Evolutionary conservation across 2,329 filamentous ascomycete species (phyloP), one percentile per base, ranked within the genome.

Genomic region (Zopfia rhizophila): DNA sequence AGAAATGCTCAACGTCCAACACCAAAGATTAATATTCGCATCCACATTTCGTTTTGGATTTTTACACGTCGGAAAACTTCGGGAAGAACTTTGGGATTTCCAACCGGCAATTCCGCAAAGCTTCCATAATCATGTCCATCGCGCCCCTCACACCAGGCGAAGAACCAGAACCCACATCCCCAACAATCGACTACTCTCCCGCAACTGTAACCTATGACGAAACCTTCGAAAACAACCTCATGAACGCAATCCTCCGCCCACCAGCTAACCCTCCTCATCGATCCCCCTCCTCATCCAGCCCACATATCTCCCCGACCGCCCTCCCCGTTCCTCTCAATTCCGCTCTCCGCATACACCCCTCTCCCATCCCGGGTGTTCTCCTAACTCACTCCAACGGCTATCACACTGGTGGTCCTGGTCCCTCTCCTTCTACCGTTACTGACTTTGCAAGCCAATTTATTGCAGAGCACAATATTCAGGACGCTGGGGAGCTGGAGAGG

Each of bases 351-450:
- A 73, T 69, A 10, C 72, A 74, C 60, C 55, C 70, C 25, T 73
- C 69, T 18, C 66, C 70, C 6, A 62, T 79, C n/a, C 70, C 75
- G 0, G 75, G 75, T 21, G 48, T 79, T 10, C 64, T 65, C 23
- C 69, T 79, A 40, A 79, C 77, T 0, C 76, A 79, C 49, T 65
- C 66, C 2, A 69, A 72, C 7, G 77, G 77, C n/a, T 76, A 75
- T 31, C 63, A 77, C 19, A 75, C 77, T 31, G 77, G 77, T n/a
- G 77, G 77, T 1, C 75, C 74, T 1, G 74, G 74, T 1, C 69
- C 75, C 1, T 63, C 69, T 8, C 66, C 72, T 3, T 51, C 58
- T 4, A 66, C 70, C 1, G 58, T 69, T 1, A 30, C 45, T 11
- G 61, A 60, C 10, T 78, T 75, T 53, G 68, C 72, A 3, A 60